Conservation (phyloP, 129 eudicot genomes). For the Flaveria robusta region DNA sequence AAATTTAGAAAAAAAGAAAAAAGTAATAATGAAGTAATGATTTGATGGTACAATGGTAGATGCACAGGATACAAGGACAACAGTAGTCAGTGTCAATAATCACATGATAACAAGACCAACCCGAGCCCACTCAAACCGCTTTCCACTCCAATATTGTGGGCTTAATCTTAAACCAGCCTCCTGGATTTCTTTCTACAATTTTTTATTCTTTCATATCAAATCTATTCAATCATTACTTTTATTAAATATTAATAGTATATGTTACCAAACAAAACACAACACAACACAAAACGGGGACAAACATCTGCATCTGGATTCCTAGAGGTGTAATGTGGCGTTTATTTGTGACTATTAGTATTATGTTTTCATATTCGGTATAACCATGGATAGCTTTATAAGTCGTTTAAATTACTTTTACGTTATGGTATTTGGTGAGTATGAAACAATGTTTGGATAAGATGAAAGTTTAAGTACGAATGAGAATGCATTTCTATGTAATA, state of each 20-base stretch:
- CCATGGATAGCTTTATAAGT: no score
- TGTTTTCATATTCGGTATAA: no score
- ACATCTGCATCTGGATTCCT: neutral
- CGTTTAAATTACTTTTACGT: no score
- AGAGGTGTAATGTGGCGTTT: neutral
- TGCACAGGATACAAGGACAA: constrained; percentile 31
- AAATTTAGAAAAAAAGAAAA: no score
- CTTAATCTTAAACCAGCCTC: constrained; percentile 32
- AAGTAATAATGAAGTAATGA: constrained; percentile 21
- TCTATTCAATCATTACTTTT: neutral
- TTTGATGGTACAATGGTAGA: constrained; percentile 30
- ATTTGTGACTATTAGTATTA: neutral
- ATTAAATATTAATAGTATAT: neutral
- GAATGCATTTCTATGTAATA: no score
- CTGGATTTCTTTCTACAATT: constrained; percentile 8
- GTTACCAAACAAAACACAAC: neutral
- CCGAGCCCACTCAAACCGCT: constrained; percentile 28
- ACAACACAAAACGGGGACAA: constrained; percentile 6
- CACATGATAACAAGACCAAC: constrained; percentile 26
- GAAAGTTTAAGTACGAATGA: no score
- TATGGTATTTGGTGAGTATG: no score
- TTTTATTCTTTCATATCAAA: neutral
- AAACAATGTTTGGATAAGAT: no score
- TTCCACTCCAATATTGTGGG: constrained; percentile 32
- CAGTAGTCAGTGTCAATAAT: constrained; percentile 6